These are phyloP conservation scores for Mollisia scopiformis DNA, from an alignment of 2,329 filamentous ascomycete genomes.

Conservation along the genomic window DNA sequence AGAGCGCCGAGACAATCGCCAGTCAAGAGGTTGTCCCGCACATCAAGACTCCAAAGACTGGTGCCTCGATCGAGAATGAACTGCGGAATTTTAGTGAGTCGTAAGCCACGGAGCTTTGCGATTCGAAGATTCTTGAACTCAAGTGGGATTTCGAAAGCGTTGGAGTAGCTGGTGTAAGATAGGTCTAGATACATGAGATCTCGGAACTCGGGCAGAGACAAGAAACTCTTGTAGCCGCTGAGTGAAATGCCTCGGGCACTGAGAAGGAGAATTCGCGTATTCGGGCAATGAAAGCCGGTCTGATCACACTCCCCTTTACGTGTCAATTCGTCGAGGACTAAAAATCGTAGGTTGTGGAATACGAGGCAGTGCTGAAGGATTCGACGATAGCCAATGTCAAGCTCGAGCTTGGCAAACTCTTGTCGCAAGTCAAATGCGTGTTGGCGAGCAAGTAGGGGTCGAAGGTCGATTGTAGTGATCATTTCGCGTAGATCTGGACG, in stretches of 20 bases:
- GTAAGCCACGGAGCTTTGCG: constrained; percentile 52
- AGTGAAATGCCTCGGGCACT: not conserved
- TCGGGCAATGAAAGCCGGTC: too few relatives aligned
- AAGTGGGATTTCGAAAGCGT: not conserved
- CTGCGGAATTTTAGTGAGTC: constrained; percentile 47
- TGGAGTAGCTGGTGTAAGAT: constrained; percentile 16
- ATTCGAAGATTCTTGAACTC: constrained; percentile 51
- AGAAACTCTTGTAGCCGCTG: not conserved
- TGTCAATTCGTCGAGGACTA: constrained; percentile 9
- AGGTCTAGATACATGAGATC: constrained; percentile 27
- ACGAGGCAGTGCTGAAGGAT: not conserved
- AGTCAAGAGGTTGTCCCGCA: constrained; percentile 54
- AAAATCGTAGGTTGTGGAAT: constrained; percentile 19
- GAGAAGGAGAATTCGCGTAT: constrained; percentile 1
- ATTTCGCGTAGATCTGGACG: constrained; percentile 36
- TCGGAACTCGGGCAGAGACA: not conserved
- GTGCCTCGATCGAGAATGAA: constrained; percentile 40
- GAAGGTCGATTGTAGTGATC: constrained; percentile 52
- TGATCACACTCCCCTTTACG: not conserved
- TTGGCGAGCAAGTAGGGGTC: constrained; percentile 27
- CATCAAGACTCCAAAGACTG: constrained; percentile 60
- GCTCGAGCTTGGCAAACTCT: not conserved
- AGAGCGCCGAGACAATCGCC: constrained; percentile 46
- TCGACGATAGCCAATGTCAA: constrained; percentile 1
- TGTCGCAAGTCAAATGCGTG: not conserved